Conservation (phyloP, 176 grass and related monocot genomes). For the Neostapfia colusana region DNA sequence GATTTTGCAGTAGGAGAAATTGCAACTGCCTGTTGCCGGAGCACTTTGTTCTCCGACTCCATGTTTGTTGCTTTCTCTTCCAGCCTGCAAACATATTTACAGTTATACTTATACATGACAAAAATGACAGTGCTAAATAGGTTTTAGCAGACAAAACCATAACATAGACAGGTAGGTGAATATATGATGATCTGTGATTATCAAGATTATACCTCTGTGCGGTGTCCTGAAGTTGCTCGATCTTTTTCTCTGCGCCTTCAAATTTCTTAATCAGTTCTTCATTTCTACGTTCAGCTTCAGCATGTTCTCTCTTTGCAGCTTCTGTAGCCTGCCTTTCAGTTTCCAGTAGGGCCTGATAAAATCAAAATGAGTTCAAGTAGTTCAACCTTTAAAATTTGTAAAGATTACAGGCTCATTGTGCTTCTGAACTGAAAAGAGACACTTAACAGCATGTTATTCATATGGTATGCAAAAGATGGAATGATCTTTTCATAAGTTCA, state of each 20-base stretch:
- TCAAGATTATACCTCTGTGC: conserved; percentile 70
- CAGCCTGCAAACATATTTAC: conserved; percentile 49
- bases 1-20: conserved; percentile 88
- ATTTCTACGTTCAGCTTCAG: conserved; percentile 69
- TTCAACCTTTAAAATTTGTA: conserved; percentile 5
- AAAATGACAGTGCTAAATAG: conserved; percentile 19
- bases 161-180: conserved; percentile 18
- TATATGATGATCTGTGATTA: conserved; percentile 20
- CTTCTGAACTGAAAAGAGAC: conserved; percentile 5
- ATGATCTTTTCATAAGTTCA: neutral
- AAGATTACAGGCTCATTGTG: neutral
- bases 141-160: conserved; percentile 24
- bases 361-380: conserved; percentile 38
- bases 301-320: conserved; percentile 70
- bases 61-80: conserved; percentile 93
- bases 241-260: conserved; percentile 74
- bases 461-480: neutral
- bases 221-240: conserved; percentile 89
- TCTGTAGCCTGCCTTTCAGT: conserved; percentile 70
- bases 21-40: conserved; percentile 93
- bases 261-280: conserved; percentile 88
- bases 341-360: conserved; percentile 64
- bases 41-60: conserved; percentile 93
- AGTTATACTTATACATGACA: conserved; percentile 27
- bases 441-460: conserved; percentile 26